phyloP scores from a whole-genome alignment of 2,329 filamentous ascomycete genomes.

The Aspergillus sp. region DNA sequence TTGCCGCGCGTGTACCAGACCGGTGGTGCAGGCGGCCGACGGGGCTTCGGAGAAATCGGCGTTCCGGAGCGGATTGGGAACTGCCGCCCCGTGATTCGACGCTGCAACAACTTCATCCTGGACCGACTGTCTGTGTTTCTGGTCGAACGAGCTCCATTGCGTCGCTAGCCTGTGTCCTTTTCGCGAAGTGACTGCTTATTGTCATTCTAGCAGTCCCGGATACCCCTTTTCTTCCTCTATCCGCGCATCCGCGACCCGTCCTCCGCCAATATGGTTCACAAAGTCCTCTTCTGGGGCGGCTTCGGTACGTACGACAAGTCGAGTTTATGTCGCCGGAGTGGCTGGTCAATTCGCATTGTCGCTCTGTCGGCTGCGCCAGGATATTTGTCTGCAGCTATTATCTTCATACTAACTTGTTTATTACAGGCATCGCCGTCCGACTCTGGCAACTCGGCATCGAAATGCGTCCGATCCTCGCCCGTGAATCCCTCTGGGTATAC shows the following conservation, averaged over 20 bases:
- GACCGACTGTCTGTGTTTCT: constrained; percentile 15
- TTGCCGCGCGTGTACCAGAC: constrained; percentile 2
- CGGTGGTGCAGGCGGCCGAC: constrained; percentile 7
- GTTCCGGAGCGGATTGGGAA: constrained; percentile 34
- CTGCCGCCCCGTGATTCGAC: constrained; percentile 42
- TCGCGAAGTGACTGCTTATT: constrained; percentile 21
- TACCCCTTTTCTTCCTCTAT: constrained; percentile 12
- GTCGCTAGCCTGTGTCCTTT: constrained; percentile 29
- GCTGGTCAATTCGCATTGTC: constrained; percentile 1
- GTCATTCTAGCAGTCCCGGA: background rate
- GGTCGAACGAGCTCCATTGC: constrained; percentile 30
- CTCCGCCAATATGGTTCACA: constrained; percentile 50
- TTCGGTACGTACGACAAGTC: constrained; percentile 70
- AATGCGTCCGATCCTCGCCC: constrained; percentile 93
- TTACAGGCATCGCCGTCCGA: constrained; percentile 81
- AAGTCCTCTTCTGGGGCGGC: constrained; percentile 64
- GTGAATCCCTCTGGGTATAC: constrained; percentile 85
- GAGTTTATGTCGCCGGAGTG: background rate
- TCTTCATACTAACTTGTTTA: background rate
- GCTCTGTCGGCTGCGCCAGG: background rate
- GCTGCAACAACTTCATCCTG: constrained; percentile 26
- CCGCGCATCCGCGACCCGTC: constrained; percentile 25
- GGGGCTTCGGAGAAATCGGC: constrained; percentile 12
- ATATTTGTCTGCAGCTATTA: background rate
- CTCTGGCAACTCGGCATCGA: constrained; percentile 98